Evolutionary conservation across 2,329 filamentous ascomycete genomes (phyloP).

Genomic region (Diatrype stigma): DNA sequence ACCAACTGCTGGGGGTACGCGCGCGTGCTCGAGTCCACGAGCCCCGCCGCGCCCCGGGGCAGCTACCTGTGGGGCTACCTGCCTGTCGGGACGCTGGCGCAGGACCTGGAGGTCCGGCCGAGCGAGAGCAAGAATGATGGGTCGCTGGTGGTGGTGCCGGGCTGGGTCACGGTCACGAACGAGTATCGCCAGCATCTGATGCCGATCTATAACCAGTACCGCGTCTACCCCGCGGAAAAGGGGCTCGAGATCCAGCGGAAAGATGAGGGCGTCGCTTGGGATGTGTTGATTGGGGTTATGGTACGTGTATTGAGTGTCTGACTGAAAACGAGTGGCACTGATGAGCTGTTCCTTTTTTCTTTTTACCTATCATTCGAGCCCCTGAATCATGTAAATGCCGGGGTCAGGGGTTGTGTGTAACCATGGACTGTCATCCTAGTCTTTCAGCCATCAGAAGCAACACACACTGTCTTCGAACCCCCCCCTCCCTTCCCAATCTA

Average conservation of each 20-base stretch:
- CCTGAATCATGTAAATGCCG: too few relatives aligned
- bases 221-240: conserved; percentile 31
- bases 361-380: too few relatives aligned
- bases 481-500: too few relatives aligned
- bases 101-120: conserved; percentile 37
- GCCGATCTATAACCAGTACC: conserved; percentile 33
- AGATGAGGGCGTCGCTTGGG: conserved; percentile 17
- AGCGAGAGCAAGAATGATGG: too few relatives aligned
- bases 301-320: not conserved
- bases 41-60: conserved; percentile 28
- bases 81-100: conserved; percentile 33
- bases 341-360: too few relatives aligned
- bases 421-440: too few relatives aligned
- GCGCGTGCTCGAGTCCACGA: conserved; percentile 36
- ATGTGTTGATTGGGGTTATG: conserved; percentile 21
- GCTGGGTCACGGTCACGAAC: conserved; percentile 34
- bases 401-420: too few relatives aligned
- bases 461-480: too few relatives aligned
- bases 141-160: conserved; percentile 12
- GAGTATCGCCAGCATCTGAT: conserved; percentile 25
- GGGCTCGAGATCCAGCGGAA: conserved; percentile 7
- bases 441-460: too few relatives aligned
- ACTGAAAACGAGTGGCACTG: too few relatives aligned
- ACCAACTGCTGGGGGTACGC: conserved; percentile 47
- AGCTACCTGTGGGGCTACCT: conserved; percentile 39